Base-by-base conservation (phyloP, 768 basidiomycete genomes). In the Kwoniella heveanensis region DNA sequence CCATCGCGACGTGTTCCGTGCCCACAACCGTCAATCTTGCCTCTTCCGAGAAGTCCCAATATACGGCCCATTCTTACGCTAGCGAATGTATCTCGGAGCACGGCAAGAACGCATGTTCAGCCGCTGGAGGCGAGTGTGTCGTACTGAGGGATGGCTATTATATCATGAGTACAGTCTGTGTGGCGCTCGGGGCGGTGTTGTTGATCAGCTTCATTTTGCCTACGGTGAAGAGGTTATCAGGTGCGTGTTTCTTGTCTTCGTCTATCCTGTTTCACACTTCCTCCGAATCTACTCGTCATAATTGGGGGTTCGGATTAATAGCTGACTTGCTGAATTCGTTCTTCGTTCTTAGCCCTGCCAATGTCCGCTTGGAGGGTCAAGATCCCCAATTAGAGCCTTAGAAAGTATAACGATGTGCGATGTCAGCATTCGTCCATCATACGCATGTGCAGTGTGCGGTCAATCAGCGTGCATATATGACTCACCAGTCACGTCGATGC, bases 71-170 rank as follows among this genome's bases (percentile, higher is more conserved):
- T 44, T 44, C 39, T 3, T 44, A 44, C 39, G 39, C 39, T 19
- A 17, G 19, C 13, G 95, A 97, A 79, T 98, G 96, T 80, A 89
- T 93, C 36, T 91, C 92, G 4, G 95, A 98, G 13, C 87, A 88
- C 62, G 96, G 95, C 24, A 95, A 93, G 76, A 82, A 85, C 7
- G 80, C 83, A 5, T 98, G 96, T 79, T 82, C 84, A 22, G 85
- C 86, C 1, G 83, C 90, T 57, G 88, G 85, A 12, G 96, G 96
- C 0, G 80, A 83, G 44, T 99, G 96, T 79, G 82, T 90, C 53
- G 90, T 88, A 1, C 87, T 90, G 79, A 85, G 85, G 24, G 96
- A 99, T 80, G 96, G 96, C 12, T 98, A 95, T 80, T 98, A 93
- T 79, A 84, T 87, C 62, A 86, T 94, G 55, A 89, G 89, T 27